Conservation (phyloP, 257 asterid species). For the Nicotiana paniculata region DNA sequence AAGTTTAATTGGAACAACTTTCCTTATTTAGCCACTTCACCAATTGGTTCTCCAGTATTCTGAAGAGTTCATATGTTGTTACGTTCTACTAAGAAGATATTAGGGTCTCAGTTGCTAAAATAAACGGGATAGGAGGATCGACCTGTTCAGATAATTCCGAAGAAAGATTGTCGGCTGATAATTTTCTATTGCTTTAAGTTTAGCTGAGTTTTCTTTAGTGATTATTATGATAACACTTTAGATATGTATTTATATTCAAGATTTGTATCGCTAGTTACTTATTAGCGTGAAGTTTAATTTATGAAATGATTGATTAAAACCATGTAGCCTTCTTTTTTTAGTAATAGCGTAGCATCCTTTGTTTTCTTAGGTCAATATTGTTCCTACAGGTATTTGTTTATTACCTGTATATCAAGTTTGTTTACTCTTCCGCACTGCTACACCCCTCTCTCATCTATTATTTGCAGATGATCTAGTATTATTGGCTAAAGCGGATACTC, state of each 20-base stretch:
- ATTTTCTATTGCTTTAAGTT: background rate
- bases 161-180: no score
- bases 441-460: no score
- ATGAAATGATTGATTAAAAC: background rate
- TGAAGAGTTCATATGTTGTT: background rate
- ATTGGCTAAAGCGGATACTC: no score
- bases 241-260: background rate
- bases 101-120: no score
- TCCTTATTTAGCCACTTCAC: background rate
- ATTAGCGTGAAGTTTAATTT: background rate
- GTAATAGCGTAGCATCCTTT: no score
- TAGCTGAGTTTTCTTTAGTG: background rate
- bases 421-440: no score
- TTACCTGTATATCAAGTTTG: no score
- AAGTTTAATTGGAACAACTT: slow-evolving; percentile 18
- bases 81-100: no score
- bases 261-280: background rate
- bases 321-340: background rate
- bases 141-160: no score
- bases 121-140: background rate
- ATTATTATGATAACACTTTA: background rate
- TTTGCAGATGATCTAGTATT: no score
- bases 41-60: slow-evolving; percentile 6
- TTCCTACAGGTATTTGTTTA: no score
- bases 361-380: no score